Evolutionary conservation across 495 filamentous ascomycete genomes (phyloP).

Genomic region (Usnea hakonensis): DNA sequence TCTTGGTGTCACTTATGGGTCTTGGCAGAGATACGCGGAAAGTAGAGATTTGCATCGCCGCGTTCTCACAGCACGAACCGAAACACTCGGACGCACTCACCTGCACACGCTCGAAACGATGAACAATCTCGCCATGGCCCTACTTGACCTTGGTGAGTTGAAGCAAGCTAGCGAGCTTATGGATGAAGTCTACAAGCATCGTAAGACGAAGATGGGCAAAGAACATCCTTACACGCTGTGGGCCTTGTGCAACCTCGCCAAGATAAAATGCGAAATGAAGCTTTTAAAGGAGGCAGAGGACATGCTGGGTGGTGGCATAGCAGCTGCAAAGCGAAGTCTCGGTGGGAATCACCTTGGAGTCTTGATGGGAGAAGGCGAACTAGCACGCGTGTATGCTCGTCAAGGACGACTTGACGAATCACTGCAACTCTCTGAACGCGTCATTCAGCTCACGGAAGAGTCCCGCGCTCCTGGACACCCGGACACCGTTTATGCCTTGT

Average conservation of each 20-base stretch:
- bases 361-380: slow-evolving; percentile 16
- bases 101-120: slow-evolving; percentile 20
- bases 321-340: slow-evolving; percentile 20
- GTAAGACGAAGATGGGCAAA: slow-evolving; percentile 30
- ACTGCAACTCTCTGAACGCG: not conserved
- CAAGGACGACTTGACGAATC: slow-evolving; percentile 13
- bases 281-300: slow-evolving; percentile 21
- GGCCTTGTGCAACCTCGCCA: slow-evolving; percentile 27
- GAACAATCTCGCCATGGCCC: slow-evolving; percentile 25
- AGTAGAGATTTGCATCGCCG: slow-evolving; percentile 13
- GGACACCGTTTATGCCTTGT: slow-evolving; percentile 9
- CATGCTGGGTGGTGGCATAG: slow-evolving; percentile 13
- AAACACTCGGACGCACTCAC: slow-evolving; percentile 18
- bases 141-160: slow-evolving; percentile 14
- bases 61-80: slow-evolving; percentile 7
- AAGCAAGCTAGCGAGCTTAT: slow-evolving; percentile 25
- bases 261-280: slow-evolving; percentile 24
- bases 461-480: slow-evolving; percentile 11
- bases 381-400: slow-evolving; percentile 8
- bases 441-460: slow-evolving; percentile 1
- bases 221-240: slow-evolving; percentile 34
- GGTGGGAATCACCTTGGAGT: slow-evolving; percentile 23
- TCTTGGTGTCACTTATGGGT: slow-evolving; percentile 19
- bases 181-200: slow-evolving; percentile 25
- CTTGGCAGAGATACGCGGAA: slow-evolving; percentile 15